phyloP scores from a whole-genome alignment of 1,284 basidiomycete genomes.

The Sphagnurus paluster region DNA sequence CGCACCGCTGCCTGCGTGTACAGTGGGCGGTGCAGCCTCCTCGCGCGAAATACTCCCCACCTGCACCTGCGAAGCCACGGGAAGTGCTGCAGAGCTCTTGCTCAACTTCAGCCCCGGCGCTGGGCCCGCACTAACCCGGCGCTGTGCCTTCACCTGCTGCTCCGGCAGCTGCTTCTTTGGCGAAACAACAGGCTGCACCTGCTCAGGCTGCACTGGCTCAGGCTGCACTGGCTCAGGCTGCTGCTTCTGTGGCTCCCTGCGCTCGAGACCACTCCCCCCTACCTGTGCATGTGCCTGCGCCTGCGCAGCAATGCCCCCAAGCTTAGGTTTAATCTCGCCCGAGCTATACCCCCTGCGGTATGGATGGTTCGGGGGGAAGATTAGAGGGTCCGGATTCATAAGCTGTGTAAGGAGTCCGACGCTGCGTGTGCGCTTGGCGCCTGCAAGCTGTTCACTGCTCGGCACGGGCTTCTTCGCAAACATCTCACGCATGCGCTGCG shows the following conservation, averaged over 20 bases:
- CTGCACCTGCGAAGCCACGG: slow-evolving; percentile 58
- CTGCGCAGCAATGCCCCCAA: slow-evolving; percentile 14
- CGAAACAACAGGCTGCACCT: no score
- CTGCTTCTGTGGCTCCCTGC: no score
- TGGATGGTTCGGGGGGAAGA: slow-evolving; percentile 60
- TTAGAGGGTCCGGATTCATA: slow-evolving; percentile 65
- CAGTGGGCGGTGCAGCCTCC: slow-evolving; percentile 7
- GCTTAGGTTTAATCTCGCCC: slow-evolving; percentile 34
- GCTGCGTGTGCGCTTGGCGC: slow-evolving; percentile 32
- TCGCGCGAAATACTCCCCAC: slow-evolving; percentile 35
- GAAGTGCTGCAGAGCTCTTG: slow-evolving; percentile 67
- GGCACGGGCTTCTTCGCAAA: slow-evolving; percentile 62
- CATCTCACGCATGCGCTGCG: slow-evolving; percentile 69
- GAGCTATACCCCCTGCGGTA: slow-evolving; percentile 54
- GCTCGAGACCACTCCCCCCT: no score
- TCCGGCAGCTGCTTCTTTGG: no score
- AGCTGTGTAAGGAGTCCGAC: slow-evolving; percentile 63
- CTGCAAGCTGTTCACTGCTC: slow-evolving; percentile 57
- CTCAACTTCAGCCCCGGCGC: slow-evolving; percentile 45
- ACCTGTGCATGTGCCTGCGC: background rate
- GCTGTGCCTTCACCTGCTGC: no score
- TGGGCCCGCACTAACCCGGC: slow-evolving; percentile 10
- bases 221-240: no score
- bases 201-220: no score
- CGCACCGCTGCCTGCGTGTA: slow-evolving; percentile 14